Conservation (phyloP, 169 alveolate species). For the Plasmodium reichenowi region DNA sequence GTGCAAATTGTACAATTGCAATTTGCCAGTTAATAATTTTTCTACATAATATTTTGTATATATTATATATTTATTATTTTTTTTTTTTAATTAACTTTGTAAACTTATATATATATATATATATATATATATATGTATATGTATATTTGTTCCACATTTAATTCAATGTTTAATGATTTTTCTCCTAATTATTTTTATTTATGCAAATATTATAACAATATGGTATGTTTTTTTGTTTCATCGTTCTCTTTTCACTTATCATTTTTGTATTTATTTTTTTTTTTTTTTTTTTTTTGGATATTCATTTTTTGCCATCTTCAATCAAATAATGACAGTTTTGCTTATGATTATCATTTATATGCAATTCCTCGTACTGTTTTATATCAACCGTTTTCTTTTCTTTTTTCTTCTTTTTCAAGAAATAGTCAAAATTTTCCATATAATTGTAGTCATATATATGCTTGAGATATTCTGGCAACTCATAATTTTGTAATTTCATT, state of each 20-base stretch:
- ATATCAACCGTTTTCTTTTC: background rate
- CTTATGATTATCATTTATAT: slow-evolving; percentile 1
- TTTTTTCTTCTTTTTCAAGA: slow-evolving; percentile 44
- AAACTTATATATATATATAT: too few species aligned
- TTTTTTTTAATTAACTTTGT: background rate
- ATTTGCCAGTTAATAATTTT: slow-evolving; percentile 62
- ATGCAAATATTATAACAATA: background rate
- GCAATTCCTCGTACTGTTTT: background rate
- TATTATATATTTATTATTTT: background rate
- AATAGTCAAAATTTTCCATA: slow-evolving; percentile 63
- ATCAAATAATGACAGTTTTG: background rate
- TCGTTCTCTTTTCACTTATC: background rate
- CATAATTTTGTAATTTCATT: slow-evolving; percentile 53
- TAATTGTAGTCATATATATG: slow-evolving; percentile 72
- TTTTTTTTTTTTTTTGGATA: background rate
- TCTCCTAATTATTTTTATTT: background rate
- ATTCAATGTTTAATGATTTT: background rate
- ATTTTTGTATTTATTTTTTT: background rate
- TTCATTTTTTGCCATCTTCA: background rate
- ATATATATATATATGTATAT: too few species aligned
- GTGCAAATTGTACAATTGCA: slow-evolving; percentile 74
- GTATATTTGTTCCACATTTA: too few species aligned
- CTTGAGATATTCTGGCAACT: slow-evolving; percentile 52
- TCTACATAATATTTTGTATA: background rate
- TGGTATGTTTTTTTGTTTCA: background rate